Evolutionary conservation across 1,284 basidiomycete species (phyloP), one percentile per base, ranked within the genome.

Genomic region (Sporisorium exsertum): DNA sequence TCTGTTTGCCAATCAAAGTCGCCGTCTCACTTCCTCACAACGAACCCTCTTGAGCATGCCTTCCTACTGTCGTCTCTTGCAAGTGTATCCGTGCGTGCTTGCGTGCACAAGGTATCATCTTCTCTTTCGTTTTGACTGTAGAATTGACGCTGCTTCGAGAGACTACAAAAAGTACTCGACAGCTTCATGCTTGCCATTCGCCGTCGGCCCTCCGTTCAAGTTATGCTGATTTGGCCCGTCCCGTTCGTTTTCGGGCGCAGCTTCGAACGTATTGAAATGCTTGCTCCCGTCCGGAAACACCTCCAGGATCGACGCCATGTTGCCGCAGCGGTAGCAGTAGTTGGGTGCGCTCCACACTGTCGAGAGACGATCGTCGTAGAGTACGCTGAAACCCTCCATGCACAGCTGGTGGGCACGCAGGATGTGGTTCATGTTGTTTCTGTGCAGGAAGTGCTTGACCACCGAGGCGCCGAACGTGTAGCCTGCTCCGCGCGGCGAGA

Each of bases 341-440:
- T 99, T 99, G 20, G 96, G 96, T 47, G 95, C 97, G 40, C 92
- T 94, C 97, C 97, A 99, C 3, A 99, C 97, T 0, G 97, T 99
- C 27, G 94, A 95, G 51, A 99, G 90, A 79, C 94, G 92, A 80
- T 95, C 93, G 86, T 96, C 94, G 86, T 97, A 99, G 37, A 98
- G 88, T 5, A 95, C 94, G 26, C 92, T 91, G 86, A 94, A 99
- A 2, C 97, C 97, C 87, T 99, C 97, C 97, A 99, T 98, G 87
- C 97, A 99, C 6, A 99, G 90, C 84, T 99, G 97, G 86, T 99
- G 97, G 18, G 97, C 97, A 29, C 97, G 92, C 16, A 99, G 90
- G 79, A 99, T 97, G 85, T 99, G 96, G 42, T 92, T 92, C 95
- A 99, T 97, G 75, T 91, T 90, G 87, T 99, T 99, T 92, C 91